A percentile compares a stretch with the other conserved stretches of the same genome.
These are phyloP conservation scores for Microcos paniculata DNA, from an alignment of 345 rosid species.

Conservation along the genomic window DNA sequence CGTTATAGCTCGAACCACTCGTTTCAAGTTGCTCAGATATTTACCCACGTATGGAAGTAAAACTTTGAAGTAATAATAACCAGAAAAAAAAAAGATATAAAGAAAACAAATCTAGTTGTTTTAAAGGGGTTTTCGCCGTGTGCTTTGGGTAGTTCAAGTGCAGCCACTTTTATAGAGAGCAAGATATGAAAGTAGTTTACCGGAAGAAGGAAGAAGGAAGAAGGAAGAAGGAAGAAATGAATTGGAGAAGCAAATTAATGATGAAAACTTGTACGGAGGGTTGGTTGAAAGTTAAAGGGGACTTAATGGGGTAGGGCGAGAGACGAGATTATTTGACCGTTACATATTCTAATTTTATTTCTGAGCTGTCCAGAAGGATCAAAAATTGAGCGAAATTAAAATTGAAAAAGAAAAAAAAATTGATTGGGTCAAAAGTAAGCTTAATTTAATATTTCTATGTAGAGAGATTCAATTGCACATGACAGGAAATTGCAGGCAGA, in stretches of 20 bases:
- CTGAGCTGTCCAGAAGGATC: conserved; percentile 9
- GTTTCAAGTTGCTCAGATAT: background rate
- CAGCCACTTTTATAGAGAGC: background rate
- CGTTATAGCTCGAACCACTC: background rate
- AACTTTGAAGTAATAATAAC: background rate
- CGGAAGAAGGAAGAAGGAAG: background rate
- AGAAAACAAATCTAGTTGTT: background rate
- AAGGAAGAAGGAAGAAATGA: background rate
- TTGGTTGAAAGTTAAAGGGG: background rate
- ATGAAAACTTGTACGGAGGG: background rate
- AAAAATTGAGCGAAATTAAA: background rate
- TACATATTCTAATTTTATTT: background rate
- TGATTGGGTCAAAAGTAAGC: background rate
- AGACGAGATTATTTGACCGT: conserved; percentile 8
- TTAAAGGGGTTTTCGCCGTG: background rate
- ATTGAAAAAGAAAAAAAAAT: background rate
- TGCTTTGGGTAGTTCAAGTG: background rate
- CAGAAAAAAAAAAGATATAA: background rate
- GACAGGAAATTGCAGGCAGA: background rate
- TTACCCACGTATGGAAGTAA: background rate
- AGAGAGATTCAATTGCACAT: background rate
- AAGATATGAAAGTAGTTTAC: background rate
- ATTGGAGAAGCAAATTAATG: too few species aligned
- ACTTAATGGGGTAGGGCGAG: background rate
- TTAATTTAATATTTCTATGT: background rate